These are phyloP conservation scores for Penstemon davidsonii DNA, from an alignment of 257 asterid genomes.

Conservation along the genomic window DNA sequence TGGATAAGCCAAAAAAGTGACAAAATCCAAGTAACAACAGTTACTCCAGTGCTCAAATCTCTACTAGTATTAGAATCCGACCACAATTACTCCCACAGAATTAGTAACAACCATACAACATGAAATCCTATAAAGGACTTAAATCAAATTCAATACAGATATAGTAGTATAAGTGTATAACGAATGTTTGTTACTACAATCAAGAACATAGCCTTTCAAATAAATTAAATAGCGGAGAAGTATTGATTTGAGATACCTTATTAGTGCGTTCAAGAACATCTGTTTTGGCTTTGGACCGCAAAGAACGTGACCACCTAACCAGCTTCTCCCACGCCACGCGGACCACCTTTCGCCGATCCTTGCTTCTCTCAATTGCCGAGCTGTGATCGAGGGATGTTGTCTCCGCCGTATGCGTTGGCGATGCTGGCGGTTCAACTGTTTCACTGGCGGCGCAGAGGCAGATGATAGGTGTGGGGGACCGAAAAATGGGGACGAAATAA, in stretches of 20 bases:
- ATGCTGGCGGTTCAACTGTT: slow-evolving; percentile 23
- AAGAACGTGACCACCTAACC: slow-evolving; percentile 93
- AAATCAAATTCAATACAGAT: neutral
- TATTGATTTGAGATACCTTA: slow-evolving; percentile 43
- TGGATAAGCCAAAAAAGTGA: too few species aligned
- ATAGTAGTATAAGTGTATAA: neutral
- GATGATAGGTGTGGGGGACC: slow-evolving; percentile 31
- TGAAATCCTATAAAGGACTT: neutral
- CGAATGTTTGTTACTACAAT: neutral
- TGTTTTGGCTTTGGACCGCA: slow-evolving; percentile 74
- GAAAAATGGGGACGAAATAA: slow-evolving; percentile 31
- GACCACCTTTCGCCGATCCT: slow-evolving; percentile 73
- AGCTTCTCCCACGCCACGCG: slow-evolving; percentile 89
- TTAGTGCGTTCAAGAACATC: slow-evolving; percentile 87
- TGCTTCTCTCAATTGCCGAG: slow-evolving; percentile 39
- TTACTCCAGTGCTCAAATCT: too few species aligned
- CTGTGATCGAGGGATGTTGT: slow-evolving; percentile 28
- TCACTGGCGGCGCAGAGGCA: slow-evolving; percentile 45
- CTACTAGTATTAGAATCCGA: too few species aligned
- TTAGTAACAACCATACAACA: neutral
- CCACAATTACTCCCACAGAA: neutral
- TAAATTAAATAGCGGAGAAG: too few species aligned
- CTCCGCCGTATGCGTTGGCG: slow-evolving; percentile 30
- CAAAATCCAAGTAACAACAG: too few species aligned
- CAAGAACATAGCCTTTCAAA: neutral